phyloP scores from a whole-genome alignment of 164 flowering plant species.

The Macadamia integrifolia region DNA sequence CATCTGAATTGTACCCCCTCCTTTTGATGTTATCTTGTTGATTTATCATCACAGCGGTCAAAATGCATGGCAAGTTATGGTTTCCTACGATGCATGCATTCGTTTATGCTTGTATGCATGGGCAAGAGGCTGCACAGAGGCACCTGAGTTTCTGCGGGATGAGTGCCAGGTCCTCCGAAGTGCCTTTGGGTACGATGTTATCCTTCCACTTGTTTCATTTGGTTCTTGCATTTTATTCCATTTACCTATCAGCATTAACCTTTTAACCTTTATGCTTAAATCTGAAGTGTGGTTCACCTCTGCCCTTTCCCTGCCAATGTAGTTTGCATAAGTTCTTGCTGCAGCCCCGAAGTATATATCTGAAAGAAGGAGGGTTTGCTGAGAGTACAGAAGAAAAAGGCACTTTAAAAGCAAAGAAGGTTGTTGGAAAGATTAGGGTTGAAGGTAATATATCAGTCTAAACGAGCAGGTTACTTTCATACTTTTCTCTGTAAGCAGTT shows the following conservation, averaged over 20 bases:
- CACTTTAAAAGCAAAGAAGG: conserved; percentile 43
- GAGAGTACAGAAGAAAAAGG: conserved; percentile 41
- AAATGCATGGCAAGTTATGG: conserved; percentile 74
- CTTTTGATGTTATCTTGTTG: conserved; percentile 1
- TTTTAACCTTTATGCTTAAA: neutral
- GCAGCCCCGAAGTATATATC: conserved; percentile 54
- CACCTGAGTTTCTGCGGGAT: conserved; percentile 79
- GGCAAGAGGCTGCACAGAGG: conserved; percentile 78
- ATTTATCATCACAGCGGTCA: conserved; percentile 49
- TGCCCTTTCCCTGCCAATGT: neutral
- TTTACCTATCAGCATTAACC: neutral
- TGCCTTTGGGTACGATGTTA: conserved; percentile 70
- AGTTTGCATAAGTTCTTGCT: conserved; percentile 71
- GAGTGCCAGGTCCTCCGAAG: conserved; percentile 69
- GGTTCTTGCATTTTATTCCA: neutral
- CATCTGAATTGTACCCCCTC: neutral
- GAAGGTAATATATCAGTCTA: conserved; percentile 48
- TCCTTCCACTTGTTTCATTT: neutral
- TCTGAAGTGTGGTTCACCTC: neutral
- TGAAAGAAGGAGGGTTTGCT: conserved; percentile 25
- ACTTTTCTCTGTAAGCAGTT: neutral
- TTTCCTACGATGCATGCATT: conserved; percentile 90
- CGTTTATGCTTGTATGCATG: conserved; percentile 80
- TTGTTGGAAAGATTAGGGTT: conserved; percentile 68
- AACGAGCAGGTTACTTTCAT: neutral